Conservation (phyloP, 2,329 filamentous ascomycete genomes). For the Amylocarpus encephaloides region DNA sequence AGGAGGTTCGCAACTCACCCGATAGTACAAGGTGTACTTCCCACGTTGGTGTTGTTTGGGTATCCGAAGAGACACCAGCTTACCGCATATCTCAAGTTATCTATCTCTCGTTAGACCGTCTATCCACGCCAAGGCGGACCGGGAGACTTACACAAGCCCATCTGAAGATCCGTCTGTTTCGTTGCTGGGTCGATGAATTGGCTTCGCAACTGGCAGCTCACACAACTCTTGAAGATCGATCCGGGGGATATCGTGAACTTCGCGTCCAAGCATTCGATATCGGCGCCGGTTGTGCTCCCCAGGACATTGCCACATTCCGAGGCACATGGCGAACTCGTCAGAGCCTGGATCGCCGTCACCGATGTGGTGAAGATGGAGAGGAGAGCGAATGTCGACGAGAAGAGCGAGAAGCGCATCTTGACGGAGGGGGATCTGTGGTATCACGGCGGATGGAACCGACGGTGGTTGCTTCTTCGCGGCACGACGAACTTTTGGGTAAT, state of each 20-base stretch:
- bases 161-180: conserved; percentile 46
- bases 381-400: conserved; percentile 16
- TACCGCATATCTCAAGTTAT: conserved; percentile 51
- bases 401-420: conserved; percentile 22
- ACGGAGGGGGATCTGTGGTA: conserved; percentile 2
- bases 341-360: conserved; percentile 19
- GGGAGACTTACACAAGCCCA: conserved; percentile 46
- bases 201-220: conserved; percentile 36
- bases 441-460: conserved; percentile 2
- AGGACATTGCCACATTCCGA: conserved; percentile 27
- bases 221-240: conserved; percentile 20
- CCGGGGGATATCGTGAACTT: conserved; percentile 15
- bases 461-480: not conserved
- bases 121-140: not conserved
- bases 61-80: conserved; percentile 50
- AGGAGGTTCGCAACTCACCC: conserved; percentile 34
- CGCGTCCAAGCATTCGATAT: conserved; percentile 24
- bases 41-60: conserved; percentile 37
- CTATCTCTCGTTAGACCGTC: conserved; percentile 31
- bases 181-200: conserved; percentile 35
- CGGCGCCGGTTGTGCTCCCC: conserved; percentile 16
- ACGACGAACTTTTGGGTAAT: not conserved
- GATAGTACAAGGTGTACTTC: conserved; percentile 42
- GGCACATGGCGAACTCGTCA: conserved; percentile 25
- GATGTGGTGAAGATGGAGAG: conserved; percentile 16